These are phyloP conservation scores for Penstemon davidsonii DNA, from an alignment of 257 asterid species.

Conservation along the genomic window DNA sequence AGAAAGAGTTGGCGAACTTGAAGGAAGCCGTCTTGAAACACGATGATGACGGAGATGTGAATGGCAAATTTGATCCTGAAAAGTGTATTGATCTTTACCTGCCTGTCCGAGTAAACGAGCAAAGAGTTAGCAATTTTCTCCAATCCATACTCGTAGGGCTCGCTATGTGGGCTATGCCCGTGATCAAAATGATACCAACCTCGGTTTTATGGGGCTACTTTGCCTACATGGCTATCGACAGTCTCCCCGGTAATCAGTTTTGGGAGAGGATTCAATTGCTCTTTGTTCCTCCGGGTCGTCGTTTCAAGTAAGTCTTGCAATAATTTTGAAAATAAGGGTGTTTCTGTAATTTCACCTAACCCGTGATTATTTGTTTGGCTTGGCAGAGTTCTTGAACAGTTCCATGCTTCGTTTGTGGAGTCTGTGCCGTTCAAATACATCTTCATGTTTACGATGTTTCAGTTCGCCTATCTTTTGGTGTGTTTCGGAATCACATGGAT, in stretches of 20 bases:
- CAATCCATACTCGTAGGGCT: constrained; percentile 85
- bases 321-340: no score
- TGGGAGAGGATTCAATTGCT: constrained; percentile 89
- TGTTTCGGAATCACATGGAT: constrained; percentile 95
- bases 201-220: constrained; percentile 98
- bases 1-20: constrained; percentile 66
- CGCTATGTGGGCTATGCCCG: constrained; percentile 67
- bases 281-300: constrained; percentile 76
- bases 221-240: constrained; percentile 97
- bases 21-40: constrained; percentile 78
- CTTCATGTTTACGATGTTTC: constrained; percentile 66
- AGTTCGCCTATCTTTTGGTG: constrained; percentile 53
- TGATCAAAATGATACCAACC: constrained; percentile 80
- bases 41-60: constrained; percentile 45
- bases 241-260: constrained; percentile 93
- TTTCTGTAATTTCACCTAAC: background rate
- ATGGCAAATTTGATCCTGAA: constrained; percentile 61
- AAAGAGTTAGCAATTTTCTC: constrained; percentile 82
- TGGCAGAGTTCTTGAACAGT: constrained; percentile 63
- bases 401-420: constrained; percentile 81
- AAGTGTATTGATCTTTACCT: constrained; percentile 76
- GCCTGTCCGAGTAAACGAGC: constrained; percentile 96
- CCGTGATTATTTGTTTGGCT: background rate
- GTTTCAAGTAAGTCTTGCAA: constrained; percentile 69
- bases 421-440: constrained; percentile 82